phyloP scores from a whole-genome alignment of 75 land plant species.

The Pinus tabuliformis region DNA sequence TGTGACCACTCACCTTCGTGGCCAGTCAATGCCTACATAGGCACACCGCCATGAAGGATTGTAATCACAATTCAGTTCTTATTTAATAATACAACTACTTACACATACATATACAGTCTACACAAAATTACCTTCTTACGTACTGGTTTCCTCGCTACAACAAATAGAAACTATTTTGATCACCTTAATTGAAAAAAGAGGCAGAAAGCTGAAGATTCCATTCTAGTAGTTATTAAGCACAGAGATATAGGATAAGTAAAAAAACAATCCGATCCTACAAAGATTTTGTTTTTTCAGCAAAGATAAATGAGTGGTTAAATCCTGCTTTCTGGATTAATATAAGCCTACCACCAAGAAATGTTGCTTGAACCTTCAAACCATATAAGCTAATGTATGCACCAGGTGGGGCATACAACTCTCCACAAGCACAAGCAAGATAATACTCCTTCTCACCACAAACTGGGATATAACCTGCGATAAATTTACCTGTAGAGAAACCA shows the following conservation, averaged over 20 bases:
- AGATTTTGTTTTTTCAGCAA: neutral
- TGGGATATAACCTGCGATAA: constrained; percentile 71
- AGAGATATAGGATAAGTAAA: neutral
- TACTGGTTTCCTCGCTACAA: neutral
- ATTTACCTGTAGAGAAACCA: constrained; percentile 62
- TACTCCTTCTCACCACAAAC: constrained; percentile 96
- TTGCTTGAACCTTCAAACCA: constrained; percentile 89
- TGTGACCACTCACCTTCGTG: too few species aligned
- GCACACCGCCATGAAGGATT: too few species aligned
- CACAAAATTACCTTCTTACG: too few species aligned
- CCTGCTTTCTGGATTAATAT: neutral
- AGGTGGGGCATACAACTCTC: constrained; percentile 88
- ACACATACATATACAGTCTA: too few species aligned
- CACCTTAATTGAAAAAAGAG: neutral
- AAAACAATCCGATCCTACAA: neutral
- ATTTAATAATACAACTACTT: too few species aligned
- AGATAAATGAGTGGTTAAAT: neutral
- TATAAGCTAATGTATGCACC: constrained; percentile 84
- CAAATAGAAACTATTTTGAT: neutral
- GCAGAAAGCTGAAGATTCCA: neutral
- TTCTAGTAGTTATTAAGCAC: neutral
- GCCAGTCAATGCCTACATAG: too few species aligned
- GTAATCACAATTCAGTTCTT: too few species aligned
- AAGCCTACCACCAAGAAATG: constrained; percentile 86
- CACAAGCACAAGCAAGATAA: constrained; percentile 91